phyloP scores from a whole-genome alignment of 495 filamentous ascomycete genomes.

The Pseudevernia furfuracea region DNA sequence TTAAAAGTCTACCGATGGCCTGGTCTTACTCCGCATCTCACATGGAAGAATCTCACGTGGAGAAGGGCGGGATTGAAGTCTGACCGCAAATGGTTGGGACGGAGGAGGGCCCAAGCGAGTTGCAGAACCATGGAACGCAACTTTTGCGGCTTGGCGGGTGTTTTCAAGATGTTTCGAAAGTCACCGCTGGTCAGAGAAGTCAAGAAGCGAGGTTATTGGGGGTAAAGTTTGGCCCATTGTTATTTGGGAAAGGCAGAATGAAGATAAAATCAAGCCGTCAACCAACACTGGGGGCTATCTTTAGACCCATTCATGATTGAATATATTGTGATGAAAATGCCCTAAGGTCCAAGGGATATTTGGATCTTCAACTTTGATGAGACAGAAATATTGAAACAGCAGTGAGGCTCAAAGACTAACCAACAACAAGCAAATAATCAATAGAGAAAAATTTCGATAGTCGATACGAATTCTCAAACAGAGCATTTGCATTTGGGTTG shows the following conservation, averaged over 20 bases:
- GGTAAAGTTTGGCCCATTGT: not conserved
- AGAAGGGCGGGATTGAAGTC: not conserved
- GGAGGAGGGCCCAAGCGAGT: not conserved
- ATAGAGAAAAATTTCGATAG: not conserved
- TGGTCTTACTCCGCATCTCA: not conserved
- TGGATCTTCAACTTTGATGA: not conserved
- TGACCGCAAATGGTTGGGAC: conserved; percentile 1
- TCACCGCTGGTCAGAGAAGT: not conserved
- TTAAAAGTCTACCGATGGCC: not conserved
- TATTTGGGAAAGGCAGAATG: not conserved
- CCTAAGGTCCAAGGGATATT: conserved; percentile 4
- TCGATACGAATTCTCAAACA: not conserved
- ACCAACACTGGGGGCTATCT: conserved; percentile 14
- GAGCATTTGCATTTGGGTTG: too few species aligned
- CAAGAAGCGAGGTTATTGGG: conserved; percentile 6
- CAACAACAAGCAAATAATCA: conserved; percentile 1
- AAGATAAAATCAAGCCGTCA: not conserved
- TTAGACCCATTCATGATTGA: conserved; percentile 9
- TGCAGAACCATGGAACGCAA: conserved; percentile 2
- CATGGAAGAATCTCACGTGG: conserved; percentile 9
- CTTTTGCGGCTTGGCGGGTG: conserved; percentile 7
- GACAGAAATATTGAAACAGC: not conserved
- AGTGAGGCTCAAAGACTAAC: not conserved
- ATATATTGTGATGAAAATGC: not conserved
- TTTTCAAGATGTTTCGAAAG: not conserved